Conservation (phyloP, 2,329 filamentous ascomycete species). For the Diaporthe sp. region DNA sequence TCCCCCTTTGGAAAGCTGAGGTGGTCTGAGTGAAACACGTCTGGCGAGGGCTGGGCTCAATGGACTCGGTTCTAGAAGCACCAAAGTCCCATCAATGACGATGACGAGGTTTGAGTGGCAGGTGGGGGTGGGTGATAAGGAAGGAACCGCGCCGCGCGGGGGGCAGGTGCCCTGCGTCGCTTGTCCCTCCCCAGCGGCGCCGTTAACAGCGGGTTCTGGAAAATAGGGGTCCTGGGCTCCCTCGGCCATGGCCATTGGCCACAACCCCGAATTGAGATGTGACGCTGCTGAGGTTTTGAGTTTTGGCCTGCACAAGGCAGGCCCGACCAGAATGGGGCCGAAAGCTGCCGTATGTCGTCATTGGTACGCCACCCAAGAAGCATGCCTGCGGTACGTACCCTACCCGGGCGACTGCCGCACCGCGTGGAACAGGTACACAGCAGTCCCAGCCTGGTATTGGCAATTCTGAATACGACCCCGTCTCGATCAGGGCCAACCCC, state of each 20-base stretch:
- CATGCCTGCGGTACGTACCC: constrained; percentile 4
- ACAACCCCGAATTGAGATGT: constrained; percentile 21
- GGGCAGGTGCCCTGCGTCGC: neutral
- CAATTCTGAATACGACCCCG: neutral
- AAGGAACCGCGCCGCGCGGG: neutral
- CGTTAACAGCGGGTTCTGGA: constrained; percentile 33
- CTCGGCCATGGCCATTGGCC: constrained; percentile 1
- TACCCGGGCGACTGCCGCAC: constrained; percentile 10
- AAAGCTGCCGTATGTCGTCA: constrained; percentile 35
- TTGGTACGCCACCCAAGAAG: constrained; percentile 28
- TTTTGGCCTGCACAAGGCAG: constrained; percentile 30
- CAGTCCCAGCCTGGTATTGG: constrained; percentile 23
- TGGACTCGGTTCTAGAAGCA: constrained; percentile 38
- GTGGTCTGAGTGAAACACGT: constrained; percentile 30
- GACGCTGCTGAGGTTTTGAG: constrained; percentile 31
- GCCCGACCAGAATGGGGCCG: constrained; percentile 21
- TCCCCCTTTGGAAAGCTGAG: neutral
- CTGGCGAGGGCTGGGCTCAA: constrained; percentile 32
- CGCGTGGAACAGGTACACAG: constrained; percentile 15
- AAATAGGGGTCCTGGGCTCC: constrained; percentile 32
- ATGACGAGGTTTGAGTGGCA: constrained; percentile 33
- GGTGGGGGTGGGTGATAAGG: constrained; percentile 18
- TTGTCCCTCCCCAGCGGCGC: constrained; percentile 23
- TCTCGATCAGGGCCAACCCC: constrained; percentile 17
- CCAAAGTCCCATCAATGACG: constrained; percentile 38